Evolutionary conservation across 208 protist species (phyloP), one percentile per base, ranked within the genome.

Genomic region (Acanthamoeba triangularis): DNA sequence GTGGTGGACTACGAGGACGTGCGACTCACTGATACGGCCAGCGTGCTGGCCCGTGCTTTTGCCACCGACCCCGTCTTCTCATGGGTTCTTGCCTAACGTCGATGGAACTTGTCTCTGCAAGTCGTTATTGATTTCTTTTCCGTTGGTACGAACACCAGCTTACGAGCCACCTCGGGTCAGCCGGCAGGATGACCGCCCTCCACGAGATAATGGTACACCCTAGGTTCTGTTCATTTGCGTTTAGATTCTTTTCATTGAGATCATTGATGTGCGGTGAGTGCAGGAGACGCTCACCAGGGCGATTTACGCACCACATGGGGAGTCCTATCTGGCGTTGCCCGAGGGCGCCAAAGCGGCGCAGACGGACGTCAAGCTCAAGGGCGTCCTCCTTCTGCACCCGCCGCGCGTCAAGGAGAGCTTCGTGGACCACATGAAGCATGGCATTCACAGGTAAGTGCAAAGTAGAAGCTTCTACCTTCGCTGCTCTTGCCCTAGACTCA

Each of bases 351-450:
- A 85, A 16, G 76, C 35, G 11, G 10, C 18, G 76, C 35, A 85
- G 76, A 18, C 14, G 7, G 76, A 85, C 5, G 41, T 49, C 20
- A 49, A 56, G 76, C 28, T 85, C n/a, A 49, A 85, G 23, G 76
- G 76, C 76, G 41, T 85, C 35, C 16, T 56, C 23, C 76, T 85
- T 20, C 76, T 85, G 13, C 76, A 59, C 35, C 76, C 76, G 35
- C 76, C 76, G 0, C 76, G 56, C 41, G 76, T 85, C 4, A 85
- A 59, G 41, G 76, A 85, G 76, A 85, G 76, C 76, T 85, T 85
- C 28, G 8, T 85, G 16, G 44, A 33, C 44, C 28, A 85, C 76
- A 85, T 85, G 76, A 47, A 56, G 44, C 76, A 85, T 28, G 76
- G 76, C 76, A 85, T 85, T 28, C 76, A 37, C 41, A 49, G 76